These are phyloP conservation scores for Chloromonas sp. DNA, from an alignment of 163 green algal genomes.

Conservation along the genomic window DNA sequence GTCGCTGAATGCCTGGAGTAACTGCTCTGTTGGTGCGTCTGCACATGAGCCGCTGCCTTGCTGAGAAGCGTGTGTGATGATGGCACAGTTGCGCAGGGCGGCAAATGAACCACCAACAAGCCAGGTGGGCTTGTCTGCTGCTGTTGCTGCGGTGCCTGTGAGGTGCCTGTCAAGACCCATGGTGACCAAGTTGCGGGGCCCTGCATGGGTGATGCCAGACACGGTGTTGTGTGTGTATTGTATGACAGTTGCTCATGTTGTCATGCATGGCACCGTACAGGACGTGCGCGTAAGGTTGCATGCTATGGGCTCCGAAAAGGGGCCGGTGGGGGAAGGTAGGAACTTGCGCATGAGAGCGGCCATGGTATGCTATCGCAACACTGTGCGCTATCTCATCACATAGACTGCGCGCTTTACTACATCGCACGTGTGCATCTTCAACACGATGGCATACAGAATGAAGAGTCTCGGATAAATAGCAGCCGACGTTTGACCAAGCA, in stretches of 20 bases:
- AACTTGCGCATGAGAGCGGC: no score
- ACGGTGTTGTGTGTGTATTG: no score
- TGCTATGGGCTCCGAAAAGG: no score
- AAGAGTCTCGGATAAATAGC: no score
- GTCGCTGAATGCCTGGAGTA: neutral
- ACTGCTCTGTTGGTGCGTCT: neutral
- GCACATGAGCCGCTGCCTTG: neutral
- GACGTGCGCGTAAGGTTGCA: no score
- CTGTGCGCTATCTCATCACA: neutral
- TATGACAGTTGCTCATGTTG: no score
- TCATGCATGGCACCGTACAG: no score
- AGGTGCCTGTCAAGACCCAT: neutral
- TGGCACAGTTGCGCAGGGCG: neutral
- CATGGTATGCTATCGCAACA: no score
- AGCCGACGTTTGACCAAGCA: no score
- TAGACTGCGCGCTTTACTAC: neutral
- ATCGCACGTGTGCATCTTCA: no score
- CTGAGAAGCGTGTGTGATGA: neutral
- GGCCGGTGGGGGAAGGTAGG: no score
- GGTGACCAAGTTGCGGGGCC: neutral
- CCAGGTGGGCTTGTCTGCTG: neutral
- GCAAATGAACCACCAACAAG: slow-evolving; percentile 2
- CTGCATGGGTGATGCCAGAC: neutral
- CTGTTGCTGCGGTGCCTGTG: neutral
- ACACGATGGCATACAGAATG: no score